Evolutionary conservation across 345 rosid genomes (phyloP).

Genomic region (Rhizophora apiculata): DNA sequence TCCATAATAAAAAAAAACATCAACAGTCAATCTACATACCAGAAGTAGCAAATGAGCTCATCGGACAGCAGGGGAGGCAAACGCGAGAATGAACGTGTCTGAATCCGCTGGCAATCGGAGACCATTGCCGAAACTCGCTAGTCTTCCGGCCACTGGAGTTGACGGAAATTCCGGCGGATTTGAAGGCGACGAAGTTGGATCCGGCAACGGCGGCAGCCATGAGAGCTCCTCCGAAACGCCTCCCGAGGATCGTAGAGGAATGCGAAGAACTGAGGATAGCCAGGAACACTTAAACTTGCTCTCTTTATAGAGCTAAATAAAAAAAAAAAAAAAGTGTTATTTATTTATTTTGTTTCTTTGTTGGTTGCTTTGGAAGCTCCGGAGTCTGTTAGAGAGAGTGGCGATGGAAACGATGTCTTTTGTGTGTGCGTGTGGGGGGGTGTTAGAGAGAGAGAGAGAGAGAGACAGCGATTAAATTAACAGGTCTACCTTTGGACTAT

Average conservation of each 20-base stretch:
- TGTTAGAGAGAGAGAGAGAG: too few relatives aligned
- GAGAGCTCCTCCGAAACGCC: conserved; percentile 24
- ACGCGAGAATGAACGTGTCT: conserved; percentile 33
- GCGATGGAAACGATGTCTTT: too few relatives aligned
- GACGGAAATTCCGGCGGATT: conserved; percentile 33
- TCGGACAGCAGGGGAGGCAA: conserved; percentile 42
- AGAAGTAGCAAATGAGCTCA: conserved; percentile 42
- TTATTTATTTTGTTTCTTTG: too few relatives aligned
- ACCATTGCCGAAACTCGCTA: conserved; percentile 42
- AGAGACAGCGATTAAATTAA: too few relatives aligned
- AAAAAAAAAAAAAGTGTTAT: too few relatives aligned
- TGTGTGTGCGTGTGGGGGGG: too few relatives aligned
- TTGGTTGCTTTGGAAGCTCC: too few relatives aligned
- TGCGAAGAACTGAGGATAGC: conserved; percentile 25
- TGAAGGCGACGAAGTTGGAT: conserved; percentile 49
- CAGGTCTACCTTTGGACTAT: too few relatives aligned
- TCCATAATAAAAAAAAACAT: background rate
- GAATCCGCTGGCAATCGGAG: conserved; percentile 34
- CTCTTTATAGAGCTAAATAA: too few relatives aligned
- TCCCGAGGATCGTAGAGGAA: conserved; percentile 21
- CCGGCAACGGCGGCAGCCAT: conserved; percentile 46
- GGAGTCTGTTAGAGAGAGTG: too few relatives aligned
- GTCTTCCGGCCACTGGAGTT: conserved; percentile 32
- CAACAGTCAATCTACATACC: conserved; percentile 36
- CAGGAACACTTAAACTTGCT: conserved; percentile 20